phyloP scores from a whole-genome alignment of 164 flowering plant species.

The Euptelea pleiosperma region DNA sequence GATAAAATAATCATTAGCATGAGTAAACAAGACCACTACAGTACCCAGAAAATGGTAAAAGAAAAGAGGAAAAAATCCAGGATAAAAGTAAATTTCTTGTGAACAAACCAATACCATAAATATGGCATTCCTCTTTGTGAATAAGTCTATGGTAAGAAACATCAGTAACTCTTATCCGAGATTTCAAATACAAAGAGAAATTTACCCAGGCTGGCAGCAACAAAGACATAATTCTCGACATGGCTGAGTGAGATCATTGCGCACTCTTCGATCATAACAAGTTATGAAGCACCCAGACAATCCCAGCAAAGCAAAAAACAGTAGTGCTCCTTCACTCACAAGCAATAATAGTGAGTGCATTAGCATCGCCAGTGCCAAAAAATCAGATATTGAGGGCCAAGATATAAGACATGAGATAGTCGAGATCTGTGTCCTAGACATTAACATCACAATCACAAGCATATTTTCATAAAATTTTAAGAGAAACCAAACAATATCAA shows the following conservation, averaged over 20 bases:
- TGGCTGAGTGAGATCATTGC: slow-evolving; percentile 94
- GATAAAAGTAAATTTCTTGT: no score
- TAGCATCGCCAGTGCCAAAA: slow-evolving; percentile 4
- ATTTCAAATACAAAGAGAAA: slow-evolving; percentile 1
- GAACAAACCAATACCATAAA: no score
- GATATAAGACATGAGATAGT: neutral
- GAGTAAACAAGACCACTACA: no score
- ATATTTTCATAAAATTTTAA: neutral
- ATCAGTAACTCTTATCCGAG: neutral
- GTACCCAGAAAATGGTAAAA: no score
- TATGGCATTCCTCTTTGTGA: no score
- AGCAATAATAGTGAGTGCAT: slow-evolving; percentile 8
- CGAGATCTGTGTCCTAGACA: neutral
- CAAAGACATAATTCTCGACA: slow-evolving; percentile 95
- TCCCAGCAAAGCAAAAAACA: slow-evolving; percentile 93
- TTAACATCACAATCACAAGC: neutral
- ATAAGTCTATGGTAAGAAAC: no score
- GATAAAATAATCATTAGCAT: no score
- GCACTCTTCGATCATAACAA: slow-evolving; percentile 92
- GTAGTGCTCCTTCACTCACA: slow-evolving; percentile 64
- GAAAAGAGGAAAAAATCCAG: neutral
- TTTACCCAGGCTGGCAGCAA: slow-evolving; percentile 99
- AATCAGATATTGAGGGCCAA: neutral
- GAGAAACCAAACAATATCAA: no score
- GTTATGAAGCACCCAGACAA: slow-evolving; percentile 96